These are phyloP conservation scores for Sphaerostilbella broomeana DNA, from an alignment of 2,329 filamentous ascomycete genomes.

Conservation along the genomic window DNA sequence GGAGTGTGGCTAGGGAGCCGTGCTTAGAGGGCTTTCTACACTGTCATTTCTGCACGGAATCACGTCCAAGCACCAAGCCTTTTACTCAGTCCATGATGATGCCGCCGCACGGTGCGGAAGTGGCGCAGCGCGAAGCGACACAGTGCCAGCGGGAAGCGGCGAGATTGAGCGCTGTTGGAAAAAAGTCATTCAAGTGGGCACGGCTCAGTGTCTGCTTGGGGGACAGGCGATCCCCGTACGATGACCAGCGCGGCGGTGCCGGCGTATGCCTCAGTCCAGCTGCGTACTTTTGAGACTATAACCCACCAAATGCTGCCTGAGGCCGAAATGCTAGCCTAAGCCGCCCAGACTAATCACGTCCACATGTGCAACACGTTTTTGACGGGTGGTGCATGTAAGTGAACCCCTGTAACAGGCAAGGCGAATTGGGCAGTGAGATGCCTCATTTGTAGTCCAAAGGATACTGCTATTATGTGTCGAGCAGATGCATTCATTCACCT, in stretches of 20 bases:
- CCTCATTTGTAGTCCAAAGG: not conserved
- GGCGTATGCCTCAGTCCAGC: conserved; percentile 22
- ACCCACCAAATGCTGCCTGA: conserved; percentile 24
- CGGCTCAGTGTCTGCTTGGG: conserved; percentile 9
- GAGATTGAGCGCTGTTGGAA: conserved; percentile 5
- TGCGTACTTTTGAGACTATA: conserved; percentile 22
- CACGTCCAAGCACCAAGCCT: conserved; percentile 5
- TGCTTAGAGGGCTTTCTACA: not conserved
- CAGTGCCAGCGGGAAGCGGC: conserved; percentile 10
- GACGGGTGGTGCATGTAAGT: too few species aligned
- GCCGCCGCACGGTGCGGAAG: conserved; percentile 10
- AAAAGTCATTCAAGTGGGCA: conserved; percentile 11
- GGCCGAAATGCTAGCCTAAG: conserved; percentile 18
- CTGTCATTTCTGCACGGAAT: not conserved
- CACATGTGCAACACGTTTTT: too few species aligned
- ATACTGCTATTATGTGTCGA: too few species aligned
- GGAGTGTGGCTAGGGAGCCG: conserved; percentile 8
- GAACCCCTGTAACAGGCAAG: too few species aligned
- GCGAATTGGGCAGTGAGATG: too few species aligned
- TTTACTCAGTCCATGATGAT: not conserved
- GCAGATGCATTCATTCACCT: too few species aligned
- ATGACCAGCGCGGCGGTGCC: conserved; percentile 11
- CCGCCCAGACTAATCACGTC: not conserved
- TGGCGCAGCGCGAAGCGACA: conserved; percentile 7
- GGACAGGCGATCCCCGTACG: conserved; percentile 10